phyloP scores from a whole-genome alignment of 2,329 filamentous ascomycete species.

The Dactylellina leptospora region DNA sequence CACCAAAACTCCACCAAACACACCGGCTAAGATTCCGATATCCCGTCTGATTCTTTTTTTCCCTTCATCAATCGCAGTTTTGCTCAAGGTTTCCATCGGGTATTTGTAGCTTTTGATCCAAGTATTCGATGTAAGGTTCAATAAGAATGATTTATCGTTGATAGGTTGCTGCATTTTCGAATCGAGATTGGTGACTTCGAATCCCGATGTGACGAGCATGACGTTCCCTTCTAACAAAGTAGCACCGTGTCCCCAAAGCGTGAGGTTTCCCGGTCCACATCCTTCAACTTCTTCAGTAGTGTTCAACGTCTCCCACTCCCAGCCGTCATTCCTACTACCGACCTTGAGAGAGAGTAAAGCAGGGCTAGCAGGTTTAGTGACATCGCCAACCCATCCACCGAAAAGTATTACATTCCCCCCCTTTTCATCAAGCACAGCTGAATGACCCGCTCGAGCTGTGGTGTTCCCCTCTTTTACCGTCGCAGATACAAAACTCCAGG shows the following conservation, averaged over 20 bases:
- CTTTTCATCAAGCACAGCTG: constrained; percentile 80
- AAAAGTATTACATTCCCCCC: constrained; percentile 79
- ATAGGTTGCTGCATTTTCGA: constrained; percentile 60
- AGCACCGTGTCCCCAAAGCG: constrained; percentile 72
- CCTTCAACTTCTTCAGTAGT: constrained; percentile 58
- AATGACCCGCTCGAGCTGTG: constrained; percentile 88
- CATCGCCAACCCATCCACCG: constrained; percentile 92
- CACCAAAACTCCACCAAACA: constrained; percentile 41
- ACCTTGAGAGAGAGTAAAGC: constrained; percentile 81
- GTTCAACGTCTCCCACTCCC: constrained; percentile 74
- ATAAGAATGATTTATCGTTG: constrained; percentile 59
- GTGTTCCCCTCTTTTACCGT: constrained; percentile 61
- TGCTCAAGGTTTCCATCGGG: constrained; percentile 12
- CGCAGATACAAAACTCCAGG: constrained; percentile 54
- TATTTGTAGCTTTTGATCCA: constrained; percentile 61
- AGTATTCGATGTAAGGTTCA: constrained; percentile 68
- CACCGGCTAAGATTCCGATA: constrained; percentile 51
- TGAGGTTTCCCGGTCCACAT: constrained; percentile 62
- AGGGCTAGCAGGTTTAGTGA: constrained; percentile 77
- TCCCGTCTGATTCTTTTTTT: constrained; percentile 19
- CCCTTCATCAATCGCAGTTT: constrained; percentile 26
- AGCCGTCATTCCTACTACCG: constrained; percentile 76
- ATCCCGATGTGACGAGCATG: constrained; percentile 74
- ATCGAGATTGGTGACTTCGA: constrained; percentile 63
- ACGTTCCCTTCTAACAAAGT: constrained; percentile 72